phyloP scores from a whole-genome alignment of 2,329 filamentous ascomycete species.

The Fusarium coicis region DNA sequence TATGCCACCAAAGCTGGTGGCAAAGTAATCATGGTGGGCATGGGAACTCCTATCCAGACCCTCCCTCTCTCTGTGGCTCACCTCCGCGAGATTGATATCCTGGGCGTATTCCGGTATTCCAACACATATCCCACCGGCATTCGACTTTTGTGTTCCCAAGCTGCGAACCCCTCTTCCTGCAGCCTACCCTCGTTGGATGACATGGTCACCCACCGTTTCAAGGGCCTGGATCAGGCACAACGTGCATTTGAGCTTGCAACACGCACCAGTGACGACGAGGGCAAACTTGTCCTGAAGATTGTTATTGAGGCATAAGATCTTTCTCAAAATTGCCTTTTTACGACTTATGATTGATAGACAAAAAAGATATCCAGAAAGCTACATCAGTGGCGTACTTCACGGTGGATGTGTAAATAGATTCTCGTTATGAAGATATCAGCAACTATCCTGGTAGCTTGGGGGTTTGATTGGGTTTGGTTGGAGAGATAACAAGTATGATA shows the following conservation, averaged over 20 bases:
- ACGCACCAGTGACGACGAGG: constrained; percentile 73
- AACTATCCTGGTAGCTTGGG: neutral
- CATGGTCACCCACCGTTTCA: constrained; percentile 79
- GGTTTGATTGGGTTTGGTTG: neutral
- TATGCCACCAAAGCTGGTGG: constrained; percentile 77
- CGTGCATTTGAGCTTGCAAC: constrained; percentile 77
- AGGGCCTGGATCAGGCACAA: constrained; percentile 69
- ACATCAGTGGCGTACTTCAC: neutral
- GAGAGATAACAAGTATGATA: neutral
- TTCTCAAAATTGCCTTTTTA: neutral
- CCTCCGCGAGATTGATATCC: constrained; percentile 78
- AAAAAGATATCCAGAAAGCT: constrained; percentile 28
- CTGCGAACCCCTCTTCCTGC: constrained; percentile 51
- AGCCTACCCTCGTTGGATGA: constrained; percentile 72
- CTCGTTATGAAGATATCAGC: neutral
- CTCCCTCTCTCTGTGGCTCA: constrained; percentile 78
- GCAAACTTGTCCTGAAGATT: constrained; percentile 78
- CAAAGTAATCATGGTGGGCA: constrained; percentile 80
- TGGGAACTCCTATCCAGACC: constrained; percentile 81
- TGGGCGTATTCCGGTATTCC: constrained; percentile 82
- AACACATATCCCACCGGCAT: constrained; percentile 82
- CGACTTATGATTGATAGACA: constrained; percentile 33
- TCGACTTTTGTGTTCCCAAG: constrained; percentile 62
- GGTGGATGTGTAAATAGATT: neutral
- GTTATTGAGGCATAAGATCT: constrained; percentile 65